Evolutionary conservation across 2,329 filamentous ascomycete species (phyloP).

Genomic region (Penicillium glabrum): DNA sequence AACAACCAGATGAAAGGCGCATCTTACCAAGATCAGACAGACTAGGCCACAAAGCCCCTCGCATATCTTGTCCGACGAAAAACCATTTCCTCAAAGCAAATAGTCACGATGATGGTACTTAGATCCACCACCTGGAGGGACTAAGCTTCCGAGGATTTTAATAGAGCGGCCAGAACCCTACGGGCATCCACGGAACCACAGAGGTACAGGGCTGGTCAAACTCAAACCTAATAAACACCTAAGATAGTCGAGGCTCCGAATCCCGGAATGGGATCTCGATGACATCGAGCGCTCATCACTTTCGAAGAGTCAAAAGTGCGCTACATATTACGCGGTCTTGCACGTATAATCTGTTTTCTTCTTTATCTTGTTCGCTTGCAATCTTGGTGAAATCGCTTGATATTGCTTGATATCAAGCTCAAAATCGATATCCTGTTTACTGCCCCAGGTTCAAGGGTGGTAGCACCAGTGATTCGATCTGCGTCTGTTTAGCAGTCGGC

Average conservation of each 20-base stretch:
- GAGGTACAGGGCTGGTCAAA: not conserved
- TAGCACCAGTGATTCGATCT: not conserved
- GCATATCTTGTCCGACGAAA: conserved; percentile 21
- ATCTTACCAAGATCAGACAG: not conserved
- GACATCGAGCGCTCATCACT: conserved; percentile 22
- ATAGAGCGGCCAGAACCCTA: conserved; percentile 5
- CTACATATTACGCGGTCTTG: conserved; percentile 18
- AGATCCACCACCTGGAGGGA: not conserved
- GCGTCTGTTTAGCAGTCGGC: not conserved
- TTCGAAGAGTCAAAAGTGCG: conserved; percentile 1
- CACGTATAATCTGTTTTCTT: conserved; percentile 1
- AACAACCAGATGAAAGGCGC: not conserved
- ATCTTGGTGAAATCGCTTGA: not conserved
- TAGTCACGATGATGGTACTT: conserved; percentile 20
- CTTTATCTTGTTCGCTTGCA: not conserved
- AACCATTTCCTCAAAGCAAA: not conserved
- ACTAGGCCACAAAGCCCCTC: conserved; percentile 5
- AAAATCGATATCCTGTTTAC: not conserved
- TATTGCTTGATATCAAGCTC: not conserved
- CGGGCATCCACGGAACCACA: conserved; percentile 8
- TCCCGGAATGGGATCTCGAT: conserved; percentile 10
- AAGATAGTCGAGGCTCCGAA: not conserved
- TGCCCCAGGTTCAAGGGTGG: not conserved
- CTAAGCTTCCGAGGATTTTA: conserved; percentile 13
- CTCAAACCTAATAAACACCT: conserved; percentile 3